Base-by-base conservation (phyloP, 192 early-diverging fungal species). In the Umbelopsis sp. region DNA sequence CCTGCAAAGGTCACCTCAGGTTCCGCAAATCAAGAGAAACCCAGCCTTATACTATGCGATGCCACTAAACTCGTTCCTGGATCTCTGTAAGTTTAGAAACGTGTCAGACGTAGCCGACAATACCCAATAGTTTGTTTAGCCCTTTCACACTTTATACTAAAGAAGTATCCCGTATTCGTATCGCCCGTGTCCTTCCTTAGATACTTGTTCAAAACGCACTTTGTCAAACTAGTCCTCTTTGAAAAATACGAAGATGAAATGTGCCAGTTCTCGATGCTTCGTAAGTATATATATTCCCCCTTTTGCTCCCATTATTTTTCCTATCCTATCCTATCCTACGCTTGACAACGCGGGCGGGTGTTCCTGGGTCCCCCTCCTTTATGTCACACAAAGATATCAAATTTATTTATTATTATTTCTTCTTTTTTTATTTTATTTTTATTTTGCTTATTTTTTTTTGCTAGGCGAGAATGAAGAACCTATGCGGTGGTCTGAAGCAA, bases 261-360 rank as follows among this genome's bases (percentile, higher is more conserved):
- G 56, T 62, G 56, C 29, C 56, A 62, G 56, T 62, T 62, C 56
- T 62, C 56, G 56, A 62, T 62, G 56, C 56, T 62, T 62, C 56
- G 56, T 62, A 62, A 62, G 56, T 62, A 34, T 62, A 62, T 20
- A 2, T 16, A 17, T 34, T 20, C 16, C 26, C 31, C 22, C 14
- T 26, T 26, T 53, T 26, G 22, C 4, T 24, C 25, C 25, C 52
- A 10, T 24, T 24, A 21, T 52, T 11, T 52, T 52, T 21, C 51
- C 36, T 38, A 38, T 38, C 51, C 36, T 38, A 38, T 38, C 4
- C 36, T 38, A 38, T 56, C 56, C 56, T 62, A n/a, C 24, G 26
- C 29, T 62, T 62, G 56, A 62, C 56, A 62, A 62, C 56, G 31
- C 56, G 56, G 56, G 56, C 47, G 47, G 47, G 47, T 16, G 56